phyloP scores from a whole-genome alignment of 106 monocot genomes.

The Platanthera zijinensis region DNA sequence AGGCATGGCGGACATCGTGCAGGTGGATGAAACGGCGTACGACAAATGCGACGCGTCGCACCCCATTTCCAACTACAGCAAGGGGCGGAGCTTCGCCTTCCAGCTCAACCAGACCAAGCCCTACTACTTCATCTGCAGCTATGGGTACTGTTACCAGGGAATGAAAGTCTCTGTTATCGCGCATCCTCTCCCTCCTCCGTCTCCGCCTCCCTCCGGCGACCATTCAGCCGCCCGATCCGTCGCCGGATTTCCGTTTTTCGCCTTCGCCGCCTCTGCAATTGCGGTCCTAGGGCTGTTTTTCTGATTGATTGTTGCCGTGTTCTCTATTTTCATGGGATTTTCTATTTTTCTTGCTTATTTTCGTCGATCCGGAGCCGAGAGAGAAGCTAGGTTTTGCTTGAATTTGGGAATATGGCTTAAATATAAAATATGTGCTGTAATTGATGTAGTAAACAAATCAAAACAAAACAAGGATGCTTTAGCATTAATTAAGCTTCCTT shows the following conservation, averaged over 20 bases:
- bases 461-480: too few relatives aligned
- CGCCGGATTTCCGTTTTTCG: background rate
- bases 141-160: constrained; percentile 58
- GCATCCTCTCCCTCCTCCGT: constrained; percentile 46
- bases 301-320: background rate
- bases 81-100: constrained; percentile 62
- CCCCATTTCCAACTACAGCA: constrained; percentile 68
- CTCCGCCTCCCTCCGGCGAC: constrained; percentile 24
- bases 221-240: constrained; percentile 6
- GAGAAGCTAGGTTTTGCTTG: too few relatives aligned
- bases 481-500: too few relatives aligned
- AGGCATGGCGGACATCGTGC: constrained; percentile 52
- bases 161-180: constrained; percentile 47
- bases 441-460: too few relatives aligned
- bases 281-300: constrained; percentile 23
- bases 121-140: constrained; percentile 76
- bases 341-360: too few relatives aligned
- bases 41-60: constrained; percentile 58
- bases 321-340: too few relatives aligned
- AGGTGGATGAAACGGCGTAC: constrained; percentile 52
- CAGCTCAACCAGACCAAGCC: constrained; percentile 48
- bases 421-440: too few relatives aligned
- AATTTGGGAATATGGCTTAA: too few relatives aligned
- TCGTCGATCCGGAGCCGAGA: too few relatives aligned
- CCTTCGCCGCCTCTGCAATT: constrained; percentile 4